Base-by-base conservation (phyloP, 345 rosid species). In the Lumnitzera littorea region DNA sequence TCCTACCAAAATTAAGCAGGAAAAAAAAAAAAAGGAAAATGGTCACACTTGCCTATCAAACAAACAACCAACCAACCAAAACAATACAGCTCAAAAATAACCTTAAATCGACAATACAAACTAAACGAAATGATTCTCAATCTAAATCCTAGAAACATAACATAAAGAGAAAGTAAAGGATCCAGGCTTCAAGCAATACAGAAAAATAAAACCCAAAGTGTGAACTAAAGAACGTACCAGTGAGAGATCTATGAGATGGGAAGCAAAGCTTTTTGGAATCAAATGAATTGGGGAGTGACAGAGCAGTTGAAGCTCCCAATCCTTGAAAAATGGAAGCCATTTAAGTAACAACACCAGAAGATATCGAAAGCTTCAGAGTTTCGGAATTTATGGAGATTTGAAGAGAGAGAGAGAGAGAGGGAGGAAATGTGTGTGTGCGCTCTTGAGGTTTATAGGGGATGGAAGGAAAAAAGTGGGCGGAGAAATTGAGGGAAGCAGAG, bases 321-420 rank as follows among this genome's bases (percentile, higher is more conserved):
- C 91, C 91, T 57, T 77, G 91, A 71, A 85, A 70, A 61, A 76
- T 70, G 2, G 90, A 74, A 51, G 87, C 84, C 88, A 87, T 87
- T 66, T 53, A 15, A 7, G 41, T 6, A 46, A 46, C 11, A 17
- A 3, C 24, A 8, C 50, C 11, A 13, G 13, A 0, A 48, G 60
- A 57, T 60, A 50, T 51, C 46, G 59, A 56, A 31, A 66, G 57
- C 36, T 17, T 24, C 23, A 51, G 23, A 24, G 15, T 50, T 50
- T 64, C 58, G 25, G 52, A 4, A 61, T 43, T 59, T 50, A 65
- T 15, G 51, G 67, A 53, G 31, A 24, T 60, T 47, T 23, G 48
- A 55, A 54, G 57, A 46, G 51, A 24, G 49, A 0, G 51, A 36
- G 57, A 7, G 48, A 11, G 50, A 3, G 10, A 20, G 4, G 49